Base-by-base conservation (phyloP, 108 stramenopile genomes). In the Skeletonema costatum region DNA sequence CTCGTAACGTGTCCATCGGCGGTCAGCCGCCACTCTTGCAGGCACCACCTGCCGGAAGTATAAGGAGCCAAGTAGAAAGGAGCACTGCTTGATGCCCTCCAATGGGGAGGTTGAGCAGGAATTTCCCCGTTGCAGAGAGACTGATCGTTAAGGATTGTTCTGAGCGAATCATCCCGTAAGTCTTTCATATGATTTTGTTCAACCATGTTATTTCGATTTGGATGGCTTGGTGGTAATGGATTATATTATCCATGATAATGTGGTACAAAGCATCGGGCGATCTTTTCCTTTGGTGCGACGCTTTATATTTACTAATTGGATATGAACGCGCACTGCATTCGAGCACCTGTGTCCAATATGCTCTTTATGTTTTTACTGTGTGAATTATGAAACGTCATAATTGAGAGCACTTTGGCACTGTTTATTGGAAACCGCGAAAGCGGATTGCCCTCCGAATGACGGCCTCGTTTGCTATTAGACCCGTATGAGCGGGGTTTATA, bases 121-220 rank as follows among this genome's bases (percentile, higher is more conserved):
- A 64, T 32, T 80, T 73, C 68, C 67, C 72, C 0, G 73, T 80
- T 17, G 67, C 68, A 32, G 67, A 58, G 0, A 67, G n/a, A 71
- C 30, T 80, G n/a, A n/a, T 80, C 39, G 72, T 80, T 25, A 80
- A 80, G 62, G 79, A 80, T n/a, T n/a, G n/a, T 74, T 80, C 79
- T 38, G 79, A 80, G 30, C 79, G 79, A 32, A 41, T 80, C 38
- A 48, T 70, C 53, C 79, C 79, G 79, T 80, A 56, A 80, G 79
- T 73, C 39, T 25, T 73, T 39, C 25, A 32, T 30, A 66, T 42
- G 5, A 50, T 32, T 70, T 19, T 53, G n/a, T n/a, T n/a, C 7
- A 53, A 5, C 30, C 32, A 58, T 69, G 33, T 36, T 41, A n/a
- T 11, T n/a, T 7, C 42, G 21, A 13, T 5, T 2, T 32, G 4